Evolutionary conservation across 371 early-diverging fungal species (phyloP).

Genomic region (Zopfochytrium polystomum): DNA sequence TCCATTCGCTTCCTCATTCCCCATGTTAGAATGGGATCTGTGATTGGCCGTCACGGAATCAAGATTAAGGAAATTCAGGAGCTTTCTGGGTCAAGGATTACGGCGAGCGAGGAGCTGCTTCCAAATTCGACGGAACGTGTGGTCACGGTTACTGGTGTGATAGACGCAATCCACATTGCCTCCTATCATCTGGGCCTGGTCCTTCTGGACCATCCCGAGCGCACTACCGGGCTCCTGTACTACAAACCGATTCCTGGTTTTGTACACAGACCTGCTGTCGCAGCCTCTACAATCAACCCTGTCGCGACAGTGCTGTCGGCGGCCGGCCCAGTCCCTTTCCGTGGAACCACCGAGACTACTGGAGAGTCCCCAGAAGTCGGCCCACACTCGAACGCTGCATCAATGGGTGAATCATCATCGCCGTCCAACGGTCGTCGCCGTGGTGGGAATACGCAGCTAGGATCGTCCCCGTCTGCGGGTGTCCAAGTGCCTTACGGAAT

Average conservation of each 20-base stretch:
- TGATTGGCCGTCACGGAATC: constrained; percentile 46
- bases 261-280: constrained; percentile 18
- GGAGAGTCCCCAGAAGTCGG: too few relatives aligned
- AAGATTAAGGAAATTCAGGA: constrained; percentile 52
- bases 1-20: constrained; percentile 72
- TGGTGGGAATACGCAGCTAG: too few relatives aligned
- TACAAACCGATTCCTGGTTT: constrained; percentile 62
- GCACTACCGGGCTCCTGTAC: constrained; percentile 43
- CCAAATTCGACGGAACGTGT: constrained; percentile 47
- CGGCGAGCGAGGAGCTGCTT: constrained; percentile 39
- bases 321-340: too few relatives aligned
- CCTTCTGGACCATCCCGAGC: constrained; percentile 58
- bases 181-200: constrained; percentile 70
- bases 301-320: constrained; percentile 3
- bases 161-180: constrained; percentile 70
- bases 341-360: too few relatives aligned
- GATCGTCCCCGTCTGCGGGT: too few relatives aligned
- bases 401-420: too few relatives aligned
- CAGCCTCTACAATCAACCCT: too few relatives aligned
- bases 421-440: too few relatives aligned
- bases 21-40: constrained; percentile 63
- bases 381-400: too few relatives aligned
- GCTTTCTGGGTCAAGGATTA: constrained; percentile 36
- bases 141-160: constrained; percentile 38
- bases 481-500: too few relatives aligned